A percentile compares a stretch with the other conserved stretches of the same genome.
phyloP scores from a whole-genome alignment of 2,329 filamentous ascomycete species.

The Sclerotinia sclerotiorum region DNA sequence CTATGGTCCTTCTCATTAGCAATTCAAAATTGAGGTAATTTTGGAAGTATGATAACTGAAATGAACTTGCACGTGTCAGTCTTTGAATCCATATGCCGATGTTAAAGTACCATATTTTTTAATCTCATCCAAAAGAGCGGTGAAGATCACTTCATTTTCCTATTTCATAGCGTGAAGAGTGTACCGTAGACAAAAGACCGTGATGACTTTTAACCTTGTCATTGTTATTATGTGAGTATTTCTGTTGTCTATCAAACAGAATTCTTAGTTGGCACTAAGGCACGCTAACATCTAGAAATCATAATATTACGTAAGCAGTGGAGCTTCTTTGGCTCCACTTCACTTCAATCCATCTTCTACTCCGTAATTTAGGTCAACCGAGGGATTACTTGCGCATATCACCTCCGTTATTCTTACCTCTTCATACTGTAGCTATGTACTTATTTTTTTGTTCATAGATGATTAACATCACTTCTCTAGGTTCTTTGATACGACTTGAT shows the following conservation, averaged over 20 bases:
- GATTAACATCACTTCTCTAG: not conserved
- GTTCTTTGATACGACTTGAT: not conserved
- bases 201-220: too few relatives aligned
- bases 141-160: not conserved
- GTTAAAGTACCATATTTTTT: not conserved
- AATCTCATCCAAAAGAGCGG: not conserved
- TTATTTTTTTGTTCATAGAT: not conserved
- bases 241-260: not conserved
- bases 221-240: not conserved
- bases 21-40: not conserved
- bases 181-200: not conserved
- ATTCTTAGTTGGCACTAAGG: not conserved
- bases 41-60: not conserved
- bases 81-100: not conserved
- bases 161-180: not conserved
- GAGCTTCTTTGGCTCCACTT: not conserved
- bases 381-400: not conserved
- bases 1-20: conserved; percentile 26
- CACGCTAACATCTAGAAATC: too few relatives aligned
- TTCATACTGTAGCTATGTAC: not conserved
- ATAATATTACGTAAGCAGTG: too few relatives aligned
- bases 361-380: too few relatives aligned
- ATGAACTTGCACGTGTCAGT: not conserved
- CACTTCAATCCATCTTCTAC: not conserved
- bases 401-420: not conserved